phyloP scores from a whole-genome alignment of 805 yeast species.

The Cyberlindnera mrakii region DNA sequence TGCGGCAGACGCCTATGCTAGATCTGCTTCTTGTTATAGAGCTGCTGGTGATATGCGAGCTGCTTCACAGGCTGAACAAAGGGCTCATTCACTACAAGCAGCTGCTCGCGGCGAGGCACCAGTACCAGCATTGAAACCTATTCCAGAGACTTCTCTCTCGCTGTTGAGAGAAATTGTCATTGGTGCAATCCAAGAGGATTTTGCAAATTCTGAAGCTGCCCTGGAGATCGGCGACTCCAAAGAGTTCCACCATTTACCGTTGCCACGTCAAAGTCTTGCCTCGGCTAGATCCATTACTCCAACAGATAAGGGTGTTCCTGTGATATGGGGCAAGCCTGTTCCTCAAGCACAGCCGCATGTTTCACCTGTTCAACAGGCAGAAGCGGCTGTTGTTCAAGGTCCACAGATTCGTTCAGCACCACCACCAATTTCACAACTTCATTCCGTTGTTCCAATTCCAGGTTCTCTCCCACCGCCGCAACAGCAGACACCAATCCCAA shows the following conservation, averaged over 20 bases:
- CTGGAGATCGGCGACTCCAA: slow-evolving; percentile 17
- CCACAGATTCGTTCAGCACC: too few species aligned
- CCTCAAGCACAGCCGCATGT: slow-evolving; percentile 2
- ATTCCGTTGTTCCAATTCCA: too few species aligned
- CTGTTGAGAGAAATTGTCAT: slow-evolving; percentile 28
- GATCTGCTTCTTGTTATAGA: slow-evolving; percentile 46
- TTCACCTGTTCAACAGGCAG: too few species aligned
- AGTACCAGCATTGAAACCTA: slow-evolving; percentile 37
- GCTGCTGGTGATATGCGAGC: slow-evolving; percentile 38
- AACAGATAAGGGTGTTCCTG: slow-evolving; percentile 4
- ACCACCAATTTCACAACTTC: too few species aligned
- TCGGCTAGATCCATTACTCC: slow-evolving; percentile 10
- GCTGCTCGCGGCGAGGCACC: slow-evolving; percentile 39
- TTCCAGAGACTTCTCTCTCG: slow-evolving; percentile 40
- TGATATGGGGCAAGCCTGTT: neutral
- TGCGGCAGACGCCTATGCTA: slow-evolving; percentile 52
- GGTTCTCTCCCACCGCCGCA: neutral
- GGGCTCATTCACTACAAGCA: slow-evolving; percentile 37
- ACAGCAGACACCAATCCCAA: neutral
- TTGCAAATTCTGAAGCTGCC: neutral
- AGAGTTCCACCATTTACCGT: slow-evolving; percentile 23
- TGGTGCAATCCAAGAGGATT: slow-evolving; percentile 5
- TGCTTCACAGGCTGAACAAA: slow-evolving; percentile 36
- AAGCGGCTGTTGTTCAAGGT: too few species aligned
- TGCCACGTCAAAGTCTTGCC: slow-evolving; percentile 19